Evolutionary conservation across 225 moss, liverwort and hornwort species (phyloP).

Genomic region (Bryoerythrophyllum caledonicum): DNA sequence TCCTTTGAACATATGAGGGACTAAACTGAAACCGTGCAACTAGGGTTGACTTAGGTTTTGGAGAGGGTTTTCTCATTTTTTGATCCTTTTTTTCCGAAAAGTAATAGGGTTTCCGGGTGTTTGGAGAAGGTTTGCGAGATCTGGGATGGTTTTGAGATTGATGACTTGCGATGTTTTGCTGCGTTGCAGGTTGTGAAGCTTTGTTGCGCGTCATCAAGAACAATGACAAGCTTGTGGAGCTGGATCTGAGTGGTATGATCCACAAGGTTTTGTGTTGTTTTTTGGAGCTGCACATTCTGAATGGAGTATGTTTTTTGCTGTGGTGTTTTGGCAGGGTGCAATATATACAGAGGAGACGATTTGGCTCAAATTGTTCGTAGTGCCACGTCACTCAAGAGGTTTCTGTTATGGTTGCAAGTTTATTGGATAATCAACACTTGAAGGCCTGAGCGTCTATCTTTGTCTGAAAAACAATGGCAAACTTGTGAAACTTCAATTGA

Average conservation of each 20-base stretch:
- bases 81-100: no score
- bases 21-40: no score
- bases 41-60: no score
- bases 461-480: no score
- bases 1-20: no score
- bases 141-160: not conserved
- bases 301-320: not conserved
- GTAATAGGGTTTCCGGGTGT: no score
- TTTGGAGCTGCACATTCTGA: not conserved
- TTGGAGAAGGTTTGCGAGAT: no score
- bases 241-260: slow-evolving; percentile 54
- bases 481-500: not conserved
- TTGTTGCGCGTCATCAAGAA: slow-evolving; percentile 50
- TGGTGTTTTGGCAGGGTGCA: slow-evolving; percentile 39
- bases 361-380: slow-evolving; percentile 55
- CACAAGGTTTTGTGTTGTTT: not conserved
- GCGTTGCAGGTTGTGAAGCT: slow-evolving; percentile 46
- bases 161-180: not conserved
- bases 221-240: slow-evolving; percentile 55
- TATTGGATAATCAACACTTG: not conserved
- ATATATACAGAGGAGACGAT: slow-evolving; percentile 55
- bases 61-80: no score
- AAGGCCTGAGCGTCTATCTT: no score
- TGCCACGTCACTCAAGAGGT: slow-evolving; percentile 56
- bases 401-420: not conserved